Percentiles rank a stretch among this genome's conserved stretches.
Conservation (phyloP, 202 grass and related monocot species). For the Alloteropsis angusta region DNA sequence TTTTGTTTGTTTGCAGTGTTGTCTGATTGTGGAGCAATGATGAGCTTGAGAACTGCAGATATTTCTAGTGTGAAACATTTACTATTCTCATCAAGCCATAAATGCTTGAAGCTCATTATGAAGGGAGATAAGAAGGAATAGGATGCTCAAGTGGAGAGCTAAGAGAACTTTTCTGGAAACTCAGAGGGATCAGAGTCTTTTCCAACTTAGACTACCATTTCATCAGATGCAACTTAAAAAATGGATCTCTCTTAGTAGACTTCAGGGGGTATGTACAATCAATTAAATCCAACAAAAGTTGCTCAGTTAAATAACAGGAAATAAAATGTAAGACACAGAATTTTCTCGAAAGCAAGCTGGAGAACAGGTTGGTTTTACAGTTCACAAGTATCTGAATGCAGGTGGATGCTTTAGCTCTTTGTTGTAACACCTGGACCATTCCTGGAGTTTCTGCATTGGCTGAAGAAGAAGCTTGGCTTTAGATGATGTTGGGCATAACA, state of each 20-base stretch:
- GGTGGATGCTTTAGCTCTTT: constrained; percentile 18
- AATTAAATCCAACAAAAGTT: neutral
- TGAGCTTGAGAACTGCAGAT: constrained; percentile 2
- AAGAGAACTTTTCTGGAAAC: neutral
- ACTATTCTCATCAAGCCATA: neutral
- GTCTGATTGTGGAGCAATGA: too few relatives aligned
- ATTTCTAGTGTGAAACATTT: constrained; percentile 6
- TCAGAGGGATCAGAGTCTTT: constrained; percentile 6
- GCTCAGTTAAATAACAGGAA: neutral
- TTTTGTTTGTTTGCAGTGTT: too few relatives aligned
- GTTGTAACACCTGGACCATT: neutral
- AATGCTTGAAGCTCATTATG: neutral
- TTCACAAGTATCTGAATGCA: neutral
- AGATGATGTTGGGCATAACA: neutral
- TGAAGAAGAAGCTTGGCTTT: constrained; percentile 1
- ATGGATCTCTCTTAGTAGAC: neutral
- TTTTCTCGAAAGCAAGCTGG: neutral
- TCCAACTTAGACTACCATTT: neutral
- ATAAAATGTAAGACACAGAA: neutral
- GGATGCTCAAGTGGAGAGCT: neutral
- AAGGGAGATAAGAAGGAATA: neutral
- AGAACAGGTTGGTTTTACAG: constrained; percentile 11
- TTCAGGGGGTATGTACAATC: neutral
- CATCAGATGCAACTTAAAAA: neutral
- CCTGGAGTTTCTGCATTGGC: neutral